These are phyloP conservation scores for Erigeron canadensis DNA, from an alignment of 129 eudicot genomes.

Conservation along the genomic window DNA sequence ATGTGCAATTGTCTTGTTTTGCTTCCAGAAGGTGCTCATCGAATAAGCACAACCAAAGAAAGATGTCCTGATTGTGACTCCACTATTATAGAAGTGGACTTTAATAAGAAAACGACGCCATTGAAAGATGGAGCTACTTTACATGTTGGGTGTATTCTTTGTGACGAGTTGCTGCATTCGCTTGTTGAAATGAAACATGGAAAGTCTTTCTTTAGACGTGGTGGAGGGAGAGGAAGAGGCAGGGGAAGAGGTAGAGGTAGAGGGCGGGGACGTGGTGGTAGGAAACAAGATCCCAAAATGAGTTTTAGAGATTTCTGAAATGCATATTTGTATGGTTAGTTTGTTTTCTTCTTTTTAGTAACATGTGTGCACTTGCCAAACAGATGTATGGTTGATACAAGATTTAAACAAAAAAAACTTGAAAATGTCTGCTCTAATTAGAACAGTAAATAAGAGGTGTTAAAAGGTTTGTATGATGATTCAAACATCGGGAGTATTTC, in stretches of 20 bases:
- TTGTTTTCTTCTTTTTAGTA: neutral
- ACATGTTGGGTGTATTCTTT: conserved; percentile 74
- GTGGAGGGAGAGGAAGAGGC: conserved; percentile 26
- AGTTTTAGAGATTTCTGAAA: conserved; percentile 73
- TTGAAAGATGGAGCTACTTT: conserved; percentile 48
- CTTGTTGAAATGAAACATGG: conserved; percentile 89
- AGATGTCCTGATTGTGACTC: conserved; percentile 72
- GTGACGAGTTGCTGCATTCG: conserved; percentile 82
- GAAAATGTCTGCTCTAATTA: too few relatives aligned
- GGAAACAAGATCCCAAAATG: conserved; percentile 72
- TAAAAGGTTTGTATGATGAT: too few relatives aligned
- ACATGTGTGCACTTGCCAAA: conserved; percentile 13
- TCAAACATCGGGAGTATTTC: too few relatives aligned
- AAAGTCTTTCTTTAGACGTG: conserved; percentile 59
- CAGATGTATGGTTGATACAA: neutral
- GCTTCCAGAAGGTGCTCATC: conserved; percentile 50
- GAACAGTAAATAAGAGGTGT: too few relatives aligned
- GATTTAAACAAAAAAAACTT: too few relatives aligned
- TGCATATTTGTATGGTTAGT: neutral
- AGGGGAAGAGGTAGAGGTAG: conserved; percentile 17
- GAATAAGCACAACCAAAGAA: conserved; percentile 61
- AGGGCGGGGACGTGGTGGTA: conserved; percentile 24
- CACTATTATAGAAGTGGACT: conserved; percentile 71
- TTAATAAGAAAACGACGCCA: conserved; percentile 87
- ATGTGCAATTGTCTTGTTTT: conserved; percentile 48